phyloP scores from a whole-genome alignment of 2,329 filamentous ascomycete genomes.

The Sporothrix inflata region DNA sequence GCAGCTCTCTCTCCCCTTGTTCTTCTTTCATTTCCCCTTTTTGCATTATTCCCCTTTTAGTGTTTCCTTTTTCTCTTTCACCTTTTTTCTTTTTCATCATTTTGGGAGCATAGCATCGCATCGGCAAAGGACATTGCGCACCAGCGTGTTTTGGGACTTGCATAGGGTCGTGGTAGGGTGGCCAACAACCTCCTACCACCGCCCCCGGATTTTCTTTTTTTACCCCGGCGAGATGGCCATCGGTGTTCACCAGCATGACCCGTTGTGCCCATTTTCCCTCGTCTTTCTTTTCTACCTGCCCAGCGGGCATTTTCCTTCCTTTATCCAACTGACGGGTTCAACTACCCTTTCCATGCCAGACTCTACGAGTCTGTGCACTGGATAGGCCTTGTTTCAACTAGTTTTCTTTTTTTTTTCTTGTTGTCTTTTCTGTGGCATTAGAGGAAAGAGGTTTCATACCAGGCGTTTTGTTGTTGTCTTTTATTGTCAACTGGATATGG shows the following conservation, averaged over 20 bases:
- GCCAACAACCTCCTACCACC: neutral
- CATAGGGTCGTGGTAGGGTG: constrained; percentile 9
- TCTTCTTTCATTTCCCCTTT: constrained; percentile 26
- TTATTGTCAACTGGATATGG: constrained; percentile 16
- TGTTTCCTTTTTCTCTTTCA: neutral
- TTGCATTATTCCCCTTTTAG: constrained; percentile 17
- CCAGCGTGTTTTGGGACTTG: constrained; percentile 21
- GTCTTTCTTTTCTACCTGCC: neutral
- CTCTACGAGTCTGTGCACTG: neutral
- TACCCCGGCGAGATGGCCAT: neutral
- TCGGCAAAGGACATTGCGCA: constrained; percentile 7
- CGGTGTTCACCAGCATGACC: neutral
- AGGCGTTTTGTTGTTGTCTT: constrained; percentile 21
- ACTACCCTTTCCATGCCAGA: neutral
- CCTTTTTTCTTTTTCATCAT: neutral
- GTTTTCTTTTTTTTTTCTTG: neutral
- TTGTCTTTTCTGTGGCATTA: constrained; percentile 18
- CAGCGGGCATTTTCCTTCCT: constrained; percentile 6
- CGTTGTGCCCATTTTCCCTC: neutral
- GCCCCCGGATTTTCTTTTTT: constrained; percentile 27
- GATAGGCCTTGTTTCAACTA: neutral
- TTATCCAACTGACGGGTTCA: constrained; percentile 5
- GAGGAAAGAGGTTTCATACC: constrained; percentile 19
- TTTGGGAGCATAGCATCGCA: constrained; percentile 15
- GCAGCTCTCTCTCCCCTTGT: neutral